Evolutionary conservation across 179 eudicot genomes (phyloP), one percentile per base, ranked within the genome.

Genomic region (Beta lomatogona): DNA sequence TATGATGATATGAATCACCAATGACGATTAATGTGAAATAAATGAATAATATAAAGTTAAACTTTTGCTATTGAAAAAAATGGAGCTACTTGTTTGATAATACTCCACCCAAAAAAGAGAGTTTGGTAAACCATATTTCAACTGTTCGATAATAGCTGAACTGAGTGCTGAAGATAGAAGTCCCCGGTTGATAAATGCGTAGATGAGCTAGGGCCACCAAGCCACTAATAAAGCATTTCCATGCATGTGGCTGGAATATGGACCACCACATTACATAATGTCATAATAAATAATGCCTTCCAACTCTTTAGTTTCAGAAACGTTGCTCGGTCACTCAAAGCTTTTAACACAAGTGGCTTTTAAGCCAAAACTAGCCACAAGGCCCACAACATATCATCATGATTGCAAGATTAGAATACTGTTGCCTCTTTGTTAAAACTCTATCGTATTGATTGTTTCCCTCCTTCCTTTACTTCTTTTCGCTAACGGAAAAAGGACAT

Each of bases 161-260:
- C 41, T 36, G n/a, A n/a, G n/a, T n/a, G 4, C 11, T 11, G 28
- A 70, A 45, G 73, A 70, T 36, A 45, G 9, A 69, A 70, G 41
- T 36, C 41, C 3, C 0, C 21, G 18, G 21, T 19, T 45, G 73
- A 45, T 19, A 45, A 70, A 70, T 19, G 73, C 54, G 15, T 16
- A 48, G 48, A 71, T n/a, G 48, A 41, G 41, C 41, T 36, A 36
- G 75, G 75, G 9, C 41, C 75, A 71, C 41, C 31, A 71, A 71
- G 15, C 19, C 75, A 71, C 75, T 50, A 71, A 71, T 50, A 71
- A 50, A 71, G 75, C 50, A 5, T n/a, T 50, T 9, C 12, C 45
- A 50, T 48, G 54, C 41, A 71, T 71, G 75, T 71, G 75, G 75
- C 28, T 69, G 73, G 9, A 69, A 8, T 41, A 69, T 69, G 73